These are phyloP conservation scores for Trichophyton benhamiae DNA, from an alignment of 2,329 filamentous ascomycete species.

Conservation along the genomic window DNA sequence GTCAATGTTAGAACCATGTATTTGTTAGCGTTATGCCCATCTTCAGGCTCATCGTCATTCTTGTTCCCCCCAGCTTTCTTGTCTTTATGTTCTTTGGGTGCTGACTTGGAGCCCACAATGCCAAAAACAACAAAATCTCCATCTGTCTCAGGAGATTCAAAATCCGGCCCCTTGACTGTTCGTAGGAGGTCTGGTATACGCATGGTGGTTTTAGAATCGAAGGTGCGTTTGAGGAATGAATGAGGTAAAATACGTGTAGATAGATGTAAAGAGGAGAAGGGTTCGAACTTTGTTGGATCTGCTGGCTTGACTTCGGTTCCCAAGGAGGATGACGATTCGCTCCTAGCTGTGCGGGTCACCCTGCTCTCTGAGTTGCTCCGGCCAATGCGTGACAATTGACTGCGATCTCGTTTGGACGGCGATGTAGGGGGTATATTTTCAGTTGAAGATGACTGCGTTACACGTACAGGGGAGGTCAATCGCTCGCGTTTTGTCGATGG, in stretches of 20 bases:
- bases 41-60: slow-evolving; percentile 38
- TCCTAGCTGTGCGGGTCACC: background rate
- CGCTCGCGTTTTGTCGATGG: background rate
- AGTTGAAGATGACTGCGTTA: background rate
- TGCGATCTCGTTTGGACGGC: background rate
- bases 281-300: slow-evolving; percentile 59
- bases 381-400: background rate
- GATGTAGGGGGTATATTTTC: slow-evolving; percentile 13
- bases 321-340: background rate
- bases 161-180: slow-evolving; percentile 70
- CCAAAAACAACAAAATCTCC: slow-evolving; percentile 83
- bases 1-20: slow-evolving; percentile 87
- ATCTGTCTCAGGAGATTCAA: slow-evolving; percentile 67
- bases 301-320: slow-evolving; percentile 21
- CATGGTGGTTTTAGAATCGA: slow-evolving; percentile 65
- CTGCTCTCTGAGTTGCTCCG: background rate
- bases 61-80: slow-evolving; percentile 29
- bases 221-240: slow-evolving; percentile 60
- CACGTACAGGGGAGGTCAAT: background rate
- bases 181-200: slow-evolving; percentile 69
- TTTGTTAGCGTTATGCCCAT: slow-evolving; percentile 54
- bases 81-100: slow-evolving; percentile 53
- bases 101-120: slow-evolving; percentile 78
- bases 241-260: slow-evolving; percentile 75
- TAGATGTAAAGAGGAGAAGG: slow-evolving; percentile 74